A percentile compares a stretch with the other conserved stretches of the same genome.
phyloP scores from a whole-genome alignment of 2,329 filamentous ascomycete genomes.

The Sporothrix euskadiensis region DNA sequence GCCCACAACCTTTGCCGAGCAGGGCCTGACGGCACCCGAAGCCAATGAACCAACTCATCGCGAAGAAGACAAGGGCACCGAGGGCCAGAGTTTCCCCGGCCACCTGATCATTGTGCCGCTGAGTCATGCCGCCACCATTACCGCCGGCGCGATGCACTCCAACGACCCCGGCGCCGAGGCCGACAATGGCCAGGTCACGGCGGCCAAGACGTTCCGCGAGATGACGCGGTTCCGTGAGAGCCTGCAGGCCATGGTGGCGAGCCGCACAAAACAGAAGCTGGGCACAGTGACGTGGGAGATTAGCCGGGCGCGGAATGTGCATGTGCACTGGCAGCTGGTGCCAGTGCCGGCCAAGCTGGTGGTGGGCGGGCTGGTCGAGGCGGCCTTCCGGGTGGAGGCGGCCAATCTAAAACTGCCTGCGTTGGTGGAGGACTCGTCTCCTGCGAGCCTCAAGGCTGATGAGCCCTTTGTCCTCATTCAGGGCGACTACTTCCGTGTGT shows the following conservation, averaged over 20 bases:
- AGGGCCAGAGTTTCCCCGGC: constrained; percentile 62
- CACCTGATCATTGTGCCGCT: constrained; percentile 93
- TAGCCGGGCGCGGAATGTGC: constrained; percentile 75
- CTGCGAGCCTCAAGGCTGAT: constrained; percentile 45
- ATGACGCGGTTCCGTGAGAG: constrained; percentile 79
- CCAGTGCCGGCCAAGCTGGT: constrained; percentile 71
- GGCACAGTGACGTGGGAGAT: constrained; percentile 93
- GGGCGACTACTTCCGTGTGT: constrained; percentile 76
- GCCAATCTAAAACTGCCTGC: constrained; percentile 66
- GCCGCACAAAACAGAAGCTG: constrained; percentile 57
- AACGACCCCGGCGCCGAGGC: constrained; percentile 47
- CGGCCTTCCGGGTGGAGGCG: constrained; percentile 83
- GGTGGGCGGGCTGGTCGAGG: constrained; percentile 73
- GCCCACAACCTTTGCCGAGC: constrained; percentile 62
- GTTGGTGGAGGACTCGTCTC: constrained; percentile 42
- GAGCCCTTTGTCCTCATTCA: constrained; percentile 52
- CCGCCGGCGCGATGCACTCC: constrained; percentile 56
- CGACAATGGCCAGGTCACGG: constrained; percentile 56
- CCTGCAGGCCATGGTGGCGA: constrained; percentile 76
- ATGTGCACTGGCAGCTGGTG: constrained; percentile 91
- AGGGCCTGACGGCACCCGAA: constrained; percentile 52
- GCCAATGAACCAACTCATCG: no score
- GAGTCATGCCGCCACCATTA: constrained; percentile 74
- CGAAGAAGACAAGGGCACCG: neutral
- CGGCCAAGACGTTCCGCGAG: constrained; percentile 67